phyloP scores from a whole-genome alignment of 345 rosid species.

The Bruguiera gymnorhiza region DNA sequence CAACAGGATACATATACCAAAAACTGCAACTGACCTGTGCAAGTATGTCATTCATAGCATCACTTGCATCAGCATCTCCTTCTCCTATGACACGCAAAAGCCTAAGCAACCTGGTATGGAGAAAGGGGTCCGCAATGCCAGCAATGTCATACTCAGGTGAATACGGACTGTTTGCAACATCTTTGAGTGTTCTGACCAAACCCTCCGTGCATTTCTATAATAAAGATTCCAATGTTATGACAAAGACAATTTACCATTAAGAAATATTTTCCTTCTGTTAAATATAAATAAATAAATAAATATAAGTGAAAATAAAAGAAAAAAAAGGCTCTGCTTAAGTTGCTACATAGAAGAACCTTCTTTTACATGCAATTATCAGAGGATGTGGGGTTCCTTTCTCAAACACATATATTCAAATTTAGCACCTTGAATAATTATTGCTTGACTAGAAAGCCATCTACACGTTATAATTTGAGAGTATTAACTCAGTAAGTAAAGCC shows the following conservation, averaged over 20 bases:
- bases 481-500: too few species aligned
- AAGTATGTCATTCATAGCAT: slow-evolving; percentile 94
- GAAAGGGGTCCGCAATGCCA: slow-evolving; percentile 97
- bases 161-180: slow-evolving; percentile 87
- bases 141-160: slow-evolving; percentile 98
- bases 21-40: slow-evolving; percentile 71
- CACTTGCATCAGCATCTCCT: slow-evolving; percentile 95
- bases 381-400: slow-evolving; percentile 9
- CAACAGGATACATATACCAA: slow-evolving; percentile 11
- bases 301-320: too few species aligned
- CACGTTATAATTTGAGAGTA: too few species aligned
- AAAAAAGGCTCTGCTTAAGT: background rate
- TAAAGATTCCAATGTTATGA: background rate
- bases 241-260: too few species aligned
- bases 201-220: slow-evolving; percentile 88
- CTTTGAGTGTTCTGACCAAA: slow-evolving; percentile 80
- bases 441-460: too few species aligned
- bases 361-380: background rate
- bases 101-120: slow-evolving; percentile 91
- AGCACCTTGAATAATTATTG: background rate
- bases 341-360: background rate
- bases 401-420: slow-evolving; percentile 1
- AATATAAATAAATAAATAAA: background rate
- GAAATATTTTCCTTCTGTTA: background rate
- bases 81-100: slow-evolving; percentile 87